Base-by-base conservation (phyloP, 2,329 filamentous ascomycete species). In the Cadophora sp. region DNA sequence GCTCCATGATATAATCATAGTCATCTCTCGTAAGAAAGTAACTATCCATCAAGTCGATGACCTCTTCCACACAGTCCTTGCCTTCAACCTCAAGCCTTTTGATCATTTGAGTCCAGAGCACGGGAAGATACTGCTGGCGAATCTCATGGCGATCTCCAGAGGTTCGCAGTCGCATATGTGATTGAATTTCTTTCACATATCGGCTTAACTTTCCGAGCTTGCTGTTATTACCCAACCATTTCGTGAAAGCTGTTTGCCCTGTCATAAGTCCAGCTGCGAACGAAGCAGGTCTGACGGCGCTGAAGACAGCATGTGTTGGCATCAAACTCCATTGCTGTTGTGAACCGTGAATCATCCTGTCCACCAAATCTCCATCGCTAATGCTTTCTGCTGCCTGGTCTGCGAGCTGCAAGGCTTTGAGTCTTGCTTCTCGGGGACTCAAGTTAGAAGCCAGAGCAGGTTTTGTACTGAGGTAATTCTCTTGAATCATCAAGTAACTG, bases 251-350 rank as follows among this genome's bases (percentile, higher is more conserved):
- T 43, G 93, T 91, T 66, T 85, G 82, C 3, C 87, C 87, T 70
- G 87, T 84, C 73, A 96, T 87, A 73, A 91, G 90, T 48, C 96
- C 96, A 60, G 93, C 87, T 13, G 96, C 84, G 76, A 91, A 97
- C 78, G 93, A 97, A 8, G 96, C 91, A 4, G 96, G 96, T 30
- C 92, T 86, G 27, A 99, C 95, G 64, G 97, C 96, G 76, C 94
- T 97, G 81, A 98, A 97, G 47, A 97, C 86, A 30, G 94, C 96
- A 79, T 99, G 96, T 1, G 93, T 91, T 16, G 96, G 96, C 96
- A 99, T 99, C 69, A 99, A 81, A 76, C 92, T 96, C 96, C 96
- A 99, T 70, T 99, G 96, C 77, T 99, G 96, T 77, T 99, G 96
- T 53, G 93, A 93, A 30, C 96, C 96, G 78, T 99, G 96, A 67